phyloP scores from a whole-genome alignment of 1,284 basidiomycete species.

The Ceratobasidium sp. region DNA sequence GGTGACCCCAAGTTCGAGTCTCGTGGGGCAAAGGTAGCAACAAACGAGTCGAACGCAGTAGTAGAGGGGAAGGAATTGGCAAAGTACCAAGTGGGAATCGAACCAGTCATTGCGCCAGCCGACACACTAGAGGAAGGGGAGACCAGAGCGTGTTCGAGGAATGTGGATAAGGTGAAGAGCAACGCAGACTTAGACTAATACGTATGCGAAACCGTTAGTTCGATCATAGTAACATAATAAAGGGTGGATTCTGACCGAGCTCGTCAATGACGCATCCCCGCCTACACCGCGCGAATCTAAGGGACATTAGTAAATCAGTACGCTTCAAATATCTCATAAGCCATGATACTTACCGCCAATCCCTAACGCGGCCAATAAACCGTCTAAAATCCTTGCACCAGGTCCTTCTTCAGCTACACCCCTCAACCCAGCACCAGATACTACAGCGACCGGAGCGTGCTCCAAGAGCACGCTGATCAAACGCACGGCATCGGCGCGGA shows the following conservation, averaged over 20 bases:
- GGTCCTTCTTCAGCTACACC: slow-evolving; percentile 51
- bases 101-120: not conserved
- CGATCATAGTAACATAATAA: not conserved
- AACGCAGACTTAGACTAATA: slow-evolving; percentile 51
- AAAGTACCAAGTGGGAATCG: slow-evolving; percentile 52
- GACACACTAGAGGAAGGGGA: not conserved
- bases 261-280: slow-evolving; percentile 19
- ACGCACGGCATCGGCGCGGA: slow-evolving; percentile 89
- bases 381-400: slow-evolving; percentile 38
- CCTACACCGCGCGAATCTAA: slow-evolving; percentile 21
- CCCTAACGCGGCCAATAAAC: slow-evolving; percentile 31
- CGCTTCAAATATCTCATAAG: too few relatives aligned
- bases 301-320: not conserved
- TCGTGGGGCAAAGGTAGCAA: slow-evolving; percentile 40
- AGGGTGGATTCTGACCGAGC: not conserved
- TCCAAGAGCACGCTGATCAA: slow-evolving; percentile 86
- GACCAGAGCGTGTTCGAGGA: slow-evolving; percentile 51
- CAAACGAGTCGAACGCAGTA: slow-evolving; percentile 50
- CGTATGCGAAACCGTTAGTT: not conserved
- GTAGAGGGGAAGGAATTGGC: slow-evolving; percentile 50
- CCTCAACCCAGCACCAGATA: slow-evolving; percentile 52
- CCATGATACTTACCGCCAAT: slow-evolving; percentile 26
- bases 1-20: not conserved
- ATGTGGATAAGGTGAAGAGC: slow-evolving; percentile 51
- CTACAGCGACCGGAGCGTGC: slow-evolving; percentile 75